Conservation (phyloP, 768 basidiomycete genomes). For the Cyclocybe aegerita region DNA sequence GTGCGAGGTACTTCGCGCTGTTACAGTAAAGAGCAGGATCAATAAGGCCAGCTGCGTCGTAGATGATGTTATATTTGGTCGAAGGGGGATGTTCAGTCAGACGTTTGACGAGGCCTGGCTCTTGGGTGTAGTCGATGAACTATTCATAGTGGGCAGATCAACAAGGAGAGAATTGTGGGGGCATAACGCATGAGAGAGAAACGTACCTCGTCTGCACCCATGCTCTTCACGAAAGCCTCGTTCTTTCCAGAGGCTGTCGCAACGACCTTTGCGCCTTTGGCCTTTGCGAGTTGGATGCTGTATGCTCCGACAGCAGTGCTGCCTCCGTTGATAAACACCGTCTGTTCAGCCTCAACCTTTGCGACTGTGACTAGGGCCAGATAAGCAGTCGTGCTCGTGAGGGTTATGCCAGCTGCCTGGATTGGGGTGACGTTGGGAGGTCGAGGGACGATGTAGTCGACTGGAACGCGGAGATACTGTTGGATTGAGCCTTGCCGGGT, state of each 20-base stretch:
- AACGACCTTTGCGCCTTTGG: constrained; percentile 54
- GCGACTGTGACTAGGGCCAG: constrained; percentile 49
- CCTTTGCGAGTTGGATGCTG: constrained; percentile 73
- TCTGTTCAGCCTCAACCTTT: constrained; percentile 55
- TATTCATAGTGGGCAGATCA: constrained; percentile 9
- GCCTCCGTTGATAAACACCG: constrained; percentile 63
- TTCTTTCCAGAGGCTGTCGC: constrained; percentile 62
- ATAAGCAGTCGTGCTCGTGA: constrained; percentile 61
- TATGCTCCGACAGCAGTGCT: constrained; percentile 63
- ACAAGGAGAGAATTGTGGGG: not conserved
- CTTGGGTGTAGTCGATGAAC: constrained; percentile 64
- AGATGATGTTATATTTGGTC: constrained; percentile 54
- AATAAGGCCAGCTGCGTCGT: constrained; percentile 55
- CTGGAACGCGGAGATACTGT: constrained; percentile 53
- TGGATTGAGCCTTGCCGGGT: constrained; percentile 55
- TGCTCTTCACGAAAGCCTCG: constrained; percentile 47
- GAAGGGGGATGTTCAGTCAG: constrained; percentile 44
- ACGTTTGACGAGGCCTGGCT: constrained; percentile 42
- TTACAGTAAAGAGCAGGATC: constrained; percentile 50
- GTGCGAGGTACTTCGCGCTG: constrained; percentile 53
- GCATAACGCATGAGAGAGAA: not conserved
- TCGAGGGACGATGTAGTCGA: constrained; percentile 35
- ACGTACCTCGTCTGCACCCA: constrained; percentile 67
- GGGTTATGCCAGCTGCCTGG: constrained; percentile 59
- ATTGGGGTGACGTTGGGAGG: constrained; percentile 51